A percentile compares a stretch with the other conserved stretches of the same genome.
Conservation (phyloP, 2,329 filamentous ascomycete species). For the Hawksworthiomyces lignivorus region DNA sequence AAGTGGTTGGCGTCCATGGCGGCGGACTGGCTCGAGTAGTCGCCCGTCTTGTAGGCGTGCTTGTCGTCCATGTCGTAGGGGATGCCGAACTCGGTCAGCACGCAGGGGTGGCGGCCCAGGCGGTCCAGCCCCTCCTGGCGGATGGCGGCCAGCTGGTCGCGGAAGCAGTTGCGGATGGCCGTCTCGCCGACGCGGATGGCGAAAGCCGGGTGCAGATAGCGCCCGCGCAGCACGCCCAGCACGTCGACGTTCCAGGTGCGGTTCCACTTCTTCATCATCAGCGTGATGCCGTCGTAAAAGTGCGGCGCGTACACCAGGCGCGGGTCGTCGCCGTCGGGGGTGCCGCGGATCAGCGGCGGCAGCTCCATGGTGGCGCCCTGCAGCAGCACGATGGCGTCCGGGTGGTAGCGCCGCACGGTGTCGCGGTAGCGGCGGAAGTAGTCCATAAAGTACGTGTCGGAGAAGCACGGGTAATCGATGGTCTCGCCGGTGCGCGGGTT, state of each 20-base stretch:
- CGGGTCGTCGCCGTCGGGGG: slow-evolving; percentile 70
- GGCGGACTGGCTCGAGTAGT: slow-evolving; percentile 85
- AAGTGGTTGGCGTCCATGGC: slow-evolving; percentile 96
- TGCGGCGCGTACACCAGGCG: slow-evolving; percentile 90
- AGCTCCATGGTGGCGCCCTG: slow-evolving; percentile 90
- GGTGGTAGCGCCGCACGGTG: slow-evolving; percentile 67
- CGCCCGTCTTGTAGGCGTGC: slow-evolving; percentile 87
- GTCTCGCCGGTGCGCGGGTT: slow-evolving; percentile 65
- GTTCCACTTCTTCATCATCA: slow-evolving; percentile 99
- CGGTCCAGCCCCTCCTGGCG: slow-evolving; percentile 80
- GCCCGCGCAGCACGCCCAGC: slow-evolving; percentile 80
- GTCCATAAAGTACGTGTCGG: slow-evolving; percentile 84
- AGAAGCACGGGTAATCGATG: slow-evolving; percentile 78
- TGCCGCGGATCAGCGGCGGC: slow-evolving; percentile 80
- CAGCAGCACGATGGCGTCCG: slow-evolving; percentile 78
- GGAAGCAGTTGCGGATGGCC: slow-evolving; percentile 88
- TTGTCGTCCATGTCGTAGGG: slow-evolving; percentile 99
- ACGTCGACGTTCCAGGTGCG: slow-evolving; percentile 96
- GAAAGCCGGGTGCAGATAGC: slow-evolving; percentile 81
- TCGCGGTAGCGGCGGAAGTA: slow-evolving; percentile 72
- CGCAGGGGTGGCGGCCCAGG: slow-evolving; percentile 78
- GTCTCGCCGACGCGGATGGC: slow-evolving; percentile 89
- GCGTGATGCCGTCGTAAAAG: slow-evolving; percentile 92
- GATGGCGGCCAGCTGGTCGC: slow-evolving; percentile 76
- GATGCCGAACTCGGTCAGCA: slow-evolving; percentile 94